A percentile compares a stretch with the other conserved stretches of the same genome.
Evolutionary conservation across 495 filamentous ascomycete genomes (phyloP).

Genomic region (Penicillium lagena): DNA sequence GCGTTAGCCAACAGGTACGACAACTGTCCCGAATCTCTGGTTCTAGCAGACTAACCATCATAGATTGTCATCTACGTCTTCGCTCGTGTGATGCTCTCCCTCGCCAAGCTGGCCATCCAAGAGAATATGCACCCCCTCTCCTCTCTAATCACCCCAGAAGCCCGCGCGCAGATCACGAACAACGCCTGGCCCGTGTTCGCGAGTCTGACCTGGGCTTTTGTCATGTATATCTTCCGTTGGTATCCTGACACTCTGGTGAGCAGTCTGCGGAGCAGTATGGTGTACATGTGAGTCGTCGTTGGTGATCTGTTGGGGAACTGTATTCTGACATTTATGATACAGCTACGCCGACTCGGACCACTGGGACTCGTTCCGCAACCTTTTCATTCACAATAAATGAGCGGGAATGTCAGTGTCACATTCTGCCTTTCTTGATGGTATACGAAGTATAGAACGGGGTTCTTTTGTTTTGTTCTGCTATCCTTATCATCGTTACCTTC

Average conservation of each 20-base stretch:
- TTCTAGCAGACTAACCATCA: not conserved
- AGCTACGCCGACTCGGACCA: constrained; percentile 69
- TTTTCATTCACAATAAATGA: constrained; percentile 82
- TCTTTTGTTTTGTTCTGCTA: not conserved
- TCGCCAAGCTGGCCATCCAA: constrained; percentile 75
- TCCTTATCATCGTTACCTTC: constrained; percentile 6
- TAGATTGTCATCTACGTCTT: constrained; percentile 95
- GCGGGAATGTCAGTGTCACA: not conserved
- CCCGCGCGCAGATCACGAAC: constrained; percentile 46
- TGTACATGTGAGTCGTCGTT: constrained; percentile 78
- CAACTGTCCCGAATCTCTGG: not conserved
- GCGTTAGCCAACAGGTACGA: constrained; percentile 78
- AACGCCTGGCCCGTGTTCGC: constrained; percentile 91
- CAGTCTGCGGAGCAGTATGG: constrained; percentile 93
- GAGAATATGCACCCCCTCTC: constrained; percentile 46
- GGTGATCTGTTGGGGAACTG: not conserved
- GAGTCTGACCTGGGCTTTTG: constrained; percentile 75
- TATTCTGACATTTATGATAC: not conserved
- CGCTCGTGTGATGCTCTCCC: constrained; percentile 76
- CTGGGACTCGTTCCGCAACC: constrained; percentile 75
- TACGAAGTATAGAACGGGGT: constrained; percentile 29
- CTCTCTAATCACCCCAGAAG: constrained; percentile 33
- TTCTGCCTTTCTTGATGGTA: not conserved
- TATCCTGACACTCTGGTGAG: constrained; percentile 83
- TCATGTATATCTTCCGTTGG: constrained; percentile 95